A percentile compares a stretch with the other conserved stretches of the same genome.
phyloP scores from a whole-genome alignment of 139 green algal genomes.

The Monoraphidium neglectum region DNA sequence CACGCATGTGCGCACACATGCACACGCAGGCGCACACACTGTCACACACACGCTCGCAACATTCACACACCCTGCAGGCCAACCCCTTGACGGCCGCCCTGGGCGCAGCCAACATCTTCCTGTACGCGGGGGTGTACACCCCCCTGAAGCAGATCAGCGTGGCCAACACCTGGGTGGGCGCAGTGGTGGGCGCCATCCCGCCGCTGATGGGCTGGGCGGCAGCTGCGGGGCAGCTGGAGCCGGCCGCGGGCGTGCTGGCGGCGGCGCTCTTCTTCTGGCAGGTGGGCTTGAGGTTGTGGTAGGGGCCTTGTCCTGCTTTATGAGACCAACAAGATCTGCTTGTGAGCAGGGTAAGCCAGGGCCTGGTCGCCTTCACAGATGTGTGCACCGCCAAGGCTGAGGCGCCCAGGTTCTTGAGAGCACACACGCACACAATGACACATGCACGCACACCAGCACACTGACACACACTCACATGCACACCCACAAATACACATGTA shows the following conservation, averaged over 20 bases:
- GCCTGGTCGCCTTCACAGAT: too few relatives aligned
- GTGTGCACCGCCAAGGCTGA: too few relatives aligned
- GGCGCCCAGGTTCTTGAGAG: too few relatives aligned
- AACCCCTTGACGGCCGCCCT: slow-evolving; percentile 86
- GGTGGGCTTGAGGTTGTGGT: slow-evolving; percentile 40
- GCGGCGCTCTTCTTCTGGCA: slow-evolving; percentile 93
- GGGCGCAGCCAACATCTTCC: slow-evolving; percentile 90
- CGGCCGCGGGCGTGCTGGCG: slow-evolving; percentile 72
- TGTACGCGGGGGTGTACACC: slow-evolving; percentile 97
- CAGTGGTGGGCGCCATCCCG: slow-evolving; percentile 95
- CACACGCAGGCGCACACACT: too few relatives aligned
- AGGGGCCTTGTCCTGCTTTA: too few relatives aligned
- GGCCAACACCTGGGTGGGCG: slow-evolving; percentile 94
- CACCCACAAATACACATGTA: too few relatives aligned
- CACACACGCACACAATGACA: too few relatives aligned
- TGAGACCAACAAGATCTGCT: too few relatives aligned
- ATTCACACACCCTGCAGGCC: slow-evolving; percentile 53
- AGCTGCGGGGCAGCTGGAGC: slow-evolving; percentile 61
- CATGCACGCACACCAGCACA: too few relatives aligned
- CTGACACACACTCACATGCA: too few relatives aligned
- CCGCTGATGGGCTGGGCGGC: slow-evolving; percentile 97
- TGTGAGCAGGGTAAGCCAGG: too few relatives aligned
- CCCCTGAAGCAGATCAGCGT: slow-evolving; percentile 92
- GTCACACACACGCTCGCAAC: not conserved
- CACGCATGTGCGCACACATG: not conserved